Conservation (phyloP, 176 grass and related monocot species). For the Carex pumila region DNA sequence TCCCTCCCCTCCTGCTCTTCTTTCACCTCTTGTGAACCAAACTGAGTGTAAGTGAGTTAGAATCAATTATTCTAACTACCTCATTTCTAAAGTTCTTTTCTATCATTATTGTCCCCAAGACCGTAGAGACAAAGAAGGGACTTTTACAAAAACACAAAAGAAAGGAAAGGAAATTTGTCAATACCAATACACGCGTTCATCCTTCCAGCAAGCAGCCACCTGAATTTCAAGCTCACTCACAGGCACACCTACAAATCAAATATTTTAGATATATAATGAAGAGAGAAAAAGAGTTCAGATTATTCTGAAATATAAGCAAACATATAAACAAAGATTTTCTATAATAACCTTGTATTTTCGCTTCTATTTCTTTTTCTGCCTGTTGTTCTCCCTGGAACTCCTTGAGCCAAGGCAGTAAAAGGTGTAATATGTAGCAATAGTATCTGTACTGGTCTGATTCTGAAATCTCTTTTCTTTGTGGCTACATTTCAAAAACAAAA, state of each 20-base stretch:
- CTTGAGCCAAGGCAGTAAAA: constrained; percentile 59
- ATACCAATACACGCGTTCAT: constrained; percentile 62
- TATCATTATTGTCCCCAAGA: background rate
- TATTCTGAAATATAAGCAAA: background rate
- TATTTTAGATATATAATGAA: background rate
- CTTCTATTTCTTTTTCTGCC: constrained; percentile 54
- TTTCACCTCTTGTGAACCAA: no score
- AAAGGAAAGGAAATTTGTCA: background rate
- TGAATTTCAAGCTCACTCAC: constrained; percentile 33
- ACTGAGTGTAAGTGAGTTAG: background rate
- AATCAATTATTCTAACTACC: background rate
- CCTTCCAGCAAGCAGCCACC: constrained; percentile 23
- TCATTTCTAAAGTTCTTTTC: background rate
- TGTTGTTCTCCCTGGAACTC: constrained; percentile 41
- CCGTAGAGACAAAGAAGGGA: background rate
- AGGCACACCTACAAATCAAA: constrained; percentile 26
- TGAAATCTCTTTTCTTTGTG: constrained; percentile 37
- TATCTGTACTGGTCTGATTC: constrained; percentile 35
- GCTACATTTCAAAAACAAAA: constrained; percentile 23
- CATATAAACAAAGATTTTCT: background rate
- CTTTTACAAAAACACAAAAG: background rate
- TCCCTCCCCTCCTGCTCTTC: no score
- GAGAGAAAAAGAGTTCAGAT: background rate
- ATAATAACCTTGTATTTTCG: constrained; percentile 43
- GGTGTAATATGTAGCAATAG: constrained; percentile 32